Evolutionary conservation across 352 stramenopile species (phyloP).

Genomic region (Pythium phragmiticola): DNA sequence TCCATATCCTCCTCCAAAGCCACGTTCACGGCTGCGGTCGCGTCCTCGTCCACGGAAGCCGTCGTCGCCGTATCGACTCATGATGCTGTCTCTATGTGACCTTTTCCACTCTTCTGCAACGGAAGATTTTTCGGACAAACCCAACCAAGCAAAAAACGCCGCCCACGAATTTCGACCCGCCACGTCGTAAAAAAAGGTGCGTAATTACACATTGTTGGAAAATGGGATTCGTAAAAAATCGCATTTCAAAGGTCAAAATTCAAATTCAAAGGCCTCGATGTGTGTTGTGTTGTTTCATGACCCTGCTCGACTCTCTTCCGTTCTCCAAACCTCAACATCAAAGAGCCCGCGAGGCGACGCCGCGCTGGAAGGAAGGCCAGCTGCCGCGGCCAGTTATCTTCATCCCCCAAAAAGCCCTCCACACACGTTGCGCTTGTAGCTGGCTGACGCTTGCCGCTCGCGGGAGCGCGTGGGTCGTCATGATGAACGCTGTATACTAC

Average conservation of each 20-base stretch:
- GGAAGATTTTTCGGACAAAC: slow-evolving; percentile 21
- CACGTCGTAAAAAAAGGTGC: slow-evolving; percentile 17
- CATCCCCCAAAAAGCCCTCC: not conserved
- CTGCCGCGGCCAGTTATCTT: not conserved
- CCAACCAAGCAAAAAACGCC: slow-evolving; percentile 16
- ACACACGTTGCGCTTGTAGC: not conserved
- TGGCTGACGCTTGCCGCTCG: not conserved
- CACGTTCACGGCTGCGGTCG: slow-evolving; percentile 72
- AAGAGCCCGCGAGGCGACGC: slow-evolving; percentile 4
- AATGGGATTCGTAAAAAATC: slow-evolving; percentile 17
- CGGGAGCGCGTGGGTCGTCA: not conserved
- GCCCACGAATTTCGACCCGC: not conserved
- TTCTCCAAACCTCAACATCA: slow-evolving; percentile 28
- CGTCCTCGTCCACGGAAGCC: slow-evolving; percentile 63
- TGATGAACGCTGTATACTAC: slow-evolving; percentile 21
- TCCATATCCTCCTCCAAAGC: slow-evolving; percentile 33
- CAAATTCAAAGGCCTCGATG: slow-evolving; percentile 32
- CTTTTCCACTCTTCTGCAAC: slow-evolving; percentile 4
- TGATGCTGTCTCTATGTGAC: slow-evolving; percentile 21
- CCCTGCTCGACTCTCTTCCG: slow-evolving; percentile 3
- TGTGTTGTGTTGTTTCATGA: slow-evolving; percentile 19
- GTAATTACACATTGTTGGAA: slow-evolving; percentile 6
- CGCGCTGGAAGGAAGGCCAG: too few relatives aligned
- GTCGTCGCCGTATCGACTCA: slow-evolving; percentile 74
- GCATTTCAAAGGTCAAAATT: slow-evolving; percentile 27